phyloP scores from a whole-genome alignment of 1,284 basidiomycete genomes.

The Rhodotorula sp. region DNA sequence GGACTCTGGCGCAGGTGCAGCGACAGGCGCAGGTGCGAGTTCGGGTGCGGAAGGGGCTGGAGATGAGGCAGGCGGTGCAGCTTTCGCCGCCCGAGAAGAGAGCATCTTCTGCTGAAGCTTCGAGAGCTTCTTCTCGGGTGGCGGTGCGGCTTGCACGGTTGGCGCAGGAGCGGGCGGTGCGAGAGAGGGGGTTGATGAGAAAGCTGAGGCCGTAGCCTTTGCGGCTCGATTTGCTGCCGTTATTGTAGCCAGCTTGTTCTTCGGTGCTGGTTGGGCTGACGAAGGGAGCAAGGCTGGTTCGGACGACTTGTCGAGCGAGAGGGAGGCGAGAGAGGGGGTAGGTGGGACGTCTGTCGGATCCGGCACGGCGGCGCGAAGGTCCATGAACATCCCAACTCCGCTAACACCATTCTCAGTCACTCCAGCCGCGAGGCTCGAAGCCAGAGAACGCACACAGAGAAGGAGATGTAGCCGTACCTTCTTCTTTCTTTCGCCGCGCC shows the following conservation, averaged over 20 bases:
- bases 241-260: constrained; percentile 35
- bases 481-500: constrained; percentile 57
- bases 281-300: neutral
- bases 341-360: constrained; percentile 3
- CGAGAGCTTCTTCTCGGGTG: constrained; percentile 52
- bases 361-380: neutral
- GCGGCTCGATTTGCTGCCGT: constrained; percentile 53
- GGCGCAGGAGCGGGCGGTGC: neutral
- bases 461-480: constrained; percentile 64
- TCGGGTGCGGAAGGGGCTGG: neutral
- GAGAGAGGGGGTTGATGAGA: constrained; percentile 49
- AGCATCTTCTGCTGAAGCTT: constrained; percentile 58
- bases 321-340: constrained; percentile 11
- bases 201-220: constrained; percentile 51
- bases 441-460: constrained; percentile 13
- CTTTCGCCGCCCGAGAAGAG: constrained; percentile 24
- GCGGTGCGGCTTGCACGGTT: neutral
- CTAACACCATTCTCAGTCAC: constrained; percentile 50
- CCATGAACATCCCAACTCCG: neutral
- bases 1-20: neutral
- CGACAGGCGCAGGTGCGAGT: constrained; percentile 1
- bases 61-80: constrained; percentile 36
- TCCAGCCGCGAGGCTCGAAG: neutral
- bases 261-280: constrained; percentile 2
- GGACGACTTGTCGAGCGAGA: neutral